Percentiles rank a stretch among this genome's conserved stretches.
These are phyloP conservation scores for Obelidium mucronatum DNA, from an alignment of 192 early-diverging fungal species.

Conservation along the genomic window DNA sequence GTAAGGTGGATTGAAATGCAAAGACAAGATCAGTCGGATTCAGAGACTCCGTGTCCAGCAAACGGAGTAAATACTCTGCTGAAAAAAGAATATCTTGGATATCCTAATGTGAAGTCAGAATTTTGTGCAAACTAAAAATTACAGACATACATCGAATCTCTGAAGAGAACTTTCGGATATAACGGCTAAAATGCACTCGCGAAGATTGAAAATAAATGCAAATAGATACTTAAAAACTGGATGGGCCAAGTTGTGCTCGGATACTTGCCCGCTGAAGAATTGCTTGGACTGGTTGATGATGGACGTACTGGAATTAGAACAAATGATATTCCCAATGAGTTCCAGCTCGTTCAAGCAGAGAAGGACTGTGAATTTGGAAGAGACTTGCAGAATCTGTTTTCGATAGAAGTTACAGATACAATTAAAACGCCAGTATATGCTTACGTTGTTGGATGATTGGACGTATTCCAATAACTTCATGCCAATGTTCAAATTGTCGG, in stretches of 20 bases:
- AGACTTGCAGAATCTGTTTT: no score
- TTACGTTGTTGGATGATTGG: no score
- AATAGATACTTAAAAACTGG: conserved; percentile 23
- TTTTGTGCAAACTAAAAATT: not conserved
- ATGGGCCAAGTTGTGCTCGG: conserved; percentile 28
- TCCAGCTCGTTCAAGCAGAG: conserved; percentile 10
- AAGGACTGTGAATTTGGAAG: conserved; percentile 1
- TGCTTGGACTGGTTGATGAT: conserved; percentile 11
- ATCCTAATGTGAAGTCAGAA: conserved; percentile 33
- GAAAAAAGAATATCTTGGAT: conserved; percentile 45
- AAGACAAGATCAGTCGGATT: conserved; percentile 16
- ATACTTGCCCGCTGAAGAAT: conserved; percentile 4
- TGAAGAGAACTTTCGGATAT: not conserved
- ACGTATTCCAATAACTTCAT: not conserved
- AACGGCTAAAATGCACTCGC: conserved; percentile 7
- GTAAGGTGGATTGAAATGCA: conserved; percentile 23
- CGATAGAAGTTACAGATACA: no score
- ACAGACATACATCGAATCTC: not conserved
- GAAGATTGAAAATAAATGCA: conserved; percentile 5
- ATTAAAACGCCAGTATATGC: no score
- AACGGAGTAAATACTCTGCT: conserved; percentile 20
- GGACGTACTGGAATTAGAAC: not conserved
- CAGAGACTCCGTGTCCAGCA: conserved; percentile 6
- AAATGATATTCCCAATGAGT: conserved; percentile 4
- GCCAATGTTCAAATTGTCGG: not conserved